Base-by-base conservation (phyloP, 345 rosid species). In the Schrenkiella parvula region DNA sequence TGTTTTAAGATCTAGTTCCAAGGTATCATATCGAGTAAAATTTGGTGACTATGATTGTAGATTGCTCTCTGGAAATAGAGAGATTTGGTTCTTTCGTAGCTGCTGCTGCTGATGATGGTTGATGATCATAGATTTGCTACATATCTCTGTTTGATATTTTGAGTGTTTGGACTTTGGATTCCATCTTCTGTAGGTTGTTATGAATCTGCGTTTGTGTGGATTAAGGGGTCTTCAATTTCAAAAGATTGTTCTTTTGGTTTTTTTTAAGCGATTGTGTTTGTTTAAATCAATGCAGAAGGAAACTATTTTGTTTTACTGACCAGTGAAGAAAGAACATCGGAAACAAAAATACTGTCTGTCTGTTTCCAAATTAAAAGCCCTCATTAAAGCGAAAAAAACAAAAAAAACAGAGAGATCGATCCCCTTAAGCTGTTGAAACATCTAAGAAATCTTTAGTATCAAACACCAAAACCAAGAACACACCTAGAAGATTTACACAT, bases 401-500 rank as follows among this genome's bases (percentile, higher is more conserved):
- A 13, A 59, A 6, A 13, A 41, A 11, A 41, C n/a, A 42, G 22
- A 71, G 6, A 6, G 14, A 52, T 71, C 31, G n/a, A n/a, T n/a
- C 37, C 2, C 21, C 2, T 48, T 29, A 6, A 39, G 41, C 50
- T 35, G 59, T 13, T 12, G 35, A 35, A 25, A 22, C 62, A 51
- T 13, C 56, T 51, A 23, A 51, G 14, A 21, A 3, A 9, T 10
- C 7, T 23, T 15, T 54, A 25, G 13, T 54, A 73, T 66, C 67
- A 66, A 58, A 58, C 46, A 75, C 63, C 38, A 31, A 15, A 41
- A 21, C 53, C 60, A 66, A 66, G 15, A 35, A 25, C 4, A 5
- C 62, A 39, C 39, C 73, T 50, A 58, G 47, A 59, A 26, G 68
- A 74, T 67, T 74, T 67, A 66, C 78, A 74, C 68, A 66, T 14